A percentile compares a stretch with the other conserved stretches of the same genome.
Conservation (phyloP, 441 rosid genomes). For the Adansonia rubrostipa region DNA sequence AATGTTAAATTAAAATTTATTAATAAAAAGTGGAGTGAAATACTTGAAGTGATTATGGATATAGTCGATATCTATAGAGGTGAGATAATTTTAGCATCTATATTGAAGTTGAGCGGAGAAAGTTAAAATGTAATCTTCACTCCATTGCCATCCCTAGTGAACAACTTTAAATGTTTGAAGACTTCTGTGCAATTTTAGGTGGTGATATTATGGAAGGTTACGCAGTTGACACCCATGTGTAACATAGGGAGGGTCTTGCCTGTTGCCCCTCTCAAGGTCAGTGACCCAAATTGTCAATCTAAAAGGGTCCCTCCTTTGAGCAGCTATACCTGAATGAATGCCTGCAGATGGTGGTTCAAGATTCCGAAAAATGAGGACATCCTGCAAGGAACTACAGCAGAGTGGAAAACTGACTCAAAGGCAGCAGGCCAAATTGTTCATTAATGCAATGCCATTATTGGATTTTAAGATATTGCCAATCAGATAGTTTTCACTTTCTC, state of each 20-base stretch:
- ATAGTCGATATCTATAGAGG: no score
- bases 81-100: no score
- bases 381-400: background rate
- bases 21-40: no score
- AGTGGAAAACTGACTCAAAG: background rate
- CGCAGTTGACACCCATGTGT: background rate
- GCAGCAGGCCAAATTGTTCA: background rate
- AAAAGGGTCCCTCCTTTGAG: background rate
- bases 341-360: background rate
- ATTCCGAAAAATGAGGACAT: background rate
- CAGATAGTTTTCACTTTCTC: background rate
- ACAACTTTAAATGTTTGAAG: background rate
- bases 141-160: no score
- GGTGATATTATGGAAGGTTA: no score
- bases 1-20: no score
- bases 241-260: background rate
- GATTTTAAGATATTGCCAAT: constrained; percentile 18
- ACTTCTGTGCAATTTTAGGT: background rate
- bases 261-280: background rate
- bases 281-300: background rate
- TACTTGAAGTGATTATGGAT: no score
- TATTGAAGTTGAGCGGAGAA: no score
- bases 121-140: no score
- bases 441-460: constrained; percentile 34
- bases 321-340: background rate